Base-by-base conservation (phyloP, 139 green algal species). In the Desmodesmus armatus region DNA sequence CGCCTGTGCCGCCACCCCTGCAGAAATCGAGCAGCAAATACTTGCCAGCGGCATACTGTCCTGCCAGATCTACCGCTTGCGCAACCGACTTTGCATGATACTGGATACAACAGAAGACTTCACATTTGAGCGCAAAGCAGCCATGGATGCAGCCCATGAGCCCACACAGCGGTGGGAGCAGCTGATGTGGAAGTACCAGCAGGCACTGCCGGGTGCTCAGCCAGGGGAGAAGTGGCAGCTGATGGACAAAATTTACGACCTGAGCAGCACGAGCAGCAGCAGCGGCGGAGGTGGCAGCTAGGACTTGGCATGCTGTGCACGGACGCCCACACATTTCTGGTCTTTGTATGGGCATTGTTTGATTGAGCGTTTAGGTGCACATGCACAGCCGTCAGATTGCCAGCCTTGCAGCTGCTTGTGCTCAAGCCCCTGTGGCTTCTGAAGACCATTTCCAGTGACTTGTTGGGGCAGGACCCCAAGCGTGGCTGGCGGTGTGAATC, bases 121-220 rank as follows among this genome's bases (percentile, higher is more conserved):
- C 25, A 75, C 35, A 15, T 75, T 75, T 37, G 37, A 51, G 19
- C 19, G 7, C 11, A 75, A 75, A 37, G 67, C 67, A 75, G 67
- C 35, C 5, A 53, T 47, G 17, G 67, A 75, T 75, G 67, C 33
- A 75, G 37, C 17, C 11, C 67, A 75, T 49, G 13, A 51, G 9
- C 11, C n/a, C 13, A 75, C 67, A 37, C 33, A 75, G 25, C 29
- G 15, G 11, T 75, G 67, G 67, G 67, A 75, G 37, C 35, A 75
- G 37, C 37, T 75, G 33, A 75, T 75, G 67, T 75, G 67, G 67
- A 49, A 75, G 67, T 75, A 75, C 29, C 67, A 75, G 67, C 40
- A 75, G 25, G 35, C 67, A 35, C 37, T 75, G 35, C 67, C 67
- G 13, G 33, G 35, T 75, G 67, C 67, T 17, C 11, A 25, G 15